A percentile compares a stretch with the other conserved stretches of the same genome.
Evolutionary conservation across 1,139 yeast species (phyloP).

Genomic region (Yamadazyma triangularis): DNA sequence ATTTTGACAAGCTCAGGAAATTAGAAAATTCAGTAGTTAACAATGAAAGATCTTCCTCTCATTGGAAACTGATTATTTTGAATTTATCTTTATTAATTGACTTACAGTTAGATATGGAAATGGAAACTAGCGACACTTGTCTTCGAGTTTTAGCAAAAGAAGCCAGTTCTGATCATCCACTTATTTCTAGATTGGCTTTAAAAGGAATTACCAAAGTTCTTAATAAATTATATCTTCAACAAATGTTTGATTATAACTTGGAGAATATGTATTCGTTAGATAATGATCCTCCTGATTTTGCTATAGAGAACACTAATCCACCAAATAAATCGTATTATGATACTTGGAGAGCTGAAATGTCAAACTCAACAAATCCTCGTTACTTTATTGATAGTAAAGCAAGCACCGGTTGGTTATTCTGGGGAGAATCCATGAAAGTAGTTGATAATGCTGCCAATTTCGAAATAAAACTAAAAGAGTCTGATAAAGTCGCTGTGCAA

Average conservation of each 20-base stretch:
- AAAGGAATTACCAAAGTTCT: slow-evolving; percentile 58
- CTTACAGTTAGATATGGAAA: slow-evolving; percentile 54
- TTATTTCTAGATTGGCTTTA: slow-evolving; percentile 58
- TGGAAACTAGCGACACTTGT: slow-evolving; percentile 39
- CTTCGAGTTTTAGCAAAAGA: slow-evolving; percentile 47
- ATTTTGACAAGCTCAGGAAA: slow-evolving; percentile 34
- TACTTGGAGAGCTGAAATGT: slow-evolving; percentile 50
- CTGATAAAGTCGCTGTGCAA: slow-evolving; percentile 37
- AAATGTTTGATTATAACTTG: slow-evolving; percentile 51
- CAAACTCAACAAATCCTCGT: slow-evolving; percentile 41
- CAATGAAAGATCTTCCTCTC: slow-evolving; percentile 35
- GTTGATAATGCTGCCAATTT: slow-evolving; percentile 22
- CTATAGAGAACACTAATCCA: slow-evolving; percentile 39
- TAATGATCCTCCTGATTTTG: slow-evolving; percentile 34
- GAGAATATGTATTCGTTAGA: slow-evolving; percentile 40
- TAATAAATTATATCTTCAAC: slow-evolving; percentile 48
- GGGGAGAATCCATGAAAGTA: slow-evolving; percentile 62
- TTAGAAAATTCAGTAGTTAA: slow-evolving; percentile 43
- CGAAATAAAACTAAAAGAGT: slow-evolving; percentile 19
- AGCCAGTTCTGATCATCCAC: slow-evolving; percentile 70
- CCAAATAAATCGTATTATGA: slow-evolving; percentile 35
- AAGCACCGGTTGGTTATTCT: slow-evolving; percentile 70
- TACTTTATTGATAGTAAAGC: slow-evolving; percentile 57
- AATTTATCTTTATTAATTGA: slow-evolving; percentile 52
- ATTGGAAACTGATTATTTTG: slow-evolving; percentile 68